Conservation (phyloP, 495 filamentous ascomycete genomes). For the Terfezia boudieri region DNA sequence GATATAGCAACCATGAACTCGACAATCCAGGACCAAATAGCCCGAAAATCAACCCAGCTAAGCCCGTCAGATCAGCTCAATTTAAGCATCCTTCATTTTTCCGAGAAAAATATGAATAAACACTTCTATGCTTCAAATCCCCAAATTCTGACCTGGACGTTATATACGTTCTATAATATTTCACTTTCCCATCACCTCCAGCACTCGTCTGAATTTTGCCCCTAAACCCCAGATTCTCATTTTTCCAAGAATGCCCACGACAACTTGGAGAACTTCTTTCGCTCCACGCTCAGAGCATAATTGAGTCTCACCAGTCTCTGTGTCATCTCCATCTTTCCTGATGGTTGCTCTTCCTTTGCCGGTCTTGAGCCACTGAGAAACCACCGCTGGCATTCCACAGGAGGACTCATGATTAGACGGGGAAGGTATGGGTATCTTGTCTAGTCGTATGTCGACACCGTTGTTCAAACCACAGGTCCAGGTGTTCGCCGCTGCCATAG, state of each 20-base stretch:
- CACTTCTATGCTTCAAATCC: no score
- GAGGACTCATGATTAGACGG: no score
- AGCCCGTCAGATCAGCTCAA: no score
- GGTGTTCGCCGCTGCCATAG: neutral
- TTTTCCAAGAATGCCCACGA: constrained; percentile 16
- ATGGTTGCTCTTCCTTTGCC: constrained; percentile 16
- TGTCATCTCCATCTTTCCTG: constrained; percentile 9
- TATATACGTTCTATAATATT: neutral
- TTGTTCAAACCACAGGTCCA: neutral
- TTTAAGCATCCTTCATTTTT: no score
- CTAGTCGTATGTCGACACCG: neutral
- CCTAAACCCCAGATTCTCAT: constrained; percentile 18
- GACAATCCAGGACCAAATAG: no score
- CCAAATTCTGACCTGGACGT: no score
- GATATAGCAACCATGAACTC: no score
- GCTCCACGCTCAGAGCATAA: constrained; percentile 15
- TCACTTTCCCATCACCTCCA: constrained; percentile 13
- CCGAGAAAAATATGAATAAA: no score
- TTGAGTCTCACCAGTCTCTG: constrained; percentile 2
- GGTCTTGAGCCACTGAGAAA: constrained; percentile 12
- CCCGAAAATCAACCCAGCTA: no score
- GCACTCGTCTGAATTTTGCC: constrained; percentile 17
- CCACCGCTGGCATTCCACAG: neutral
- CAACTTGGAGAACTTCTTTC: constrained; percentile 14
- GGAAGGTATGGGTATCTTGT: neutral